Conservation (phyloP, 306 rosid genomes). For the Cucurbita ficifolia region DNA sequence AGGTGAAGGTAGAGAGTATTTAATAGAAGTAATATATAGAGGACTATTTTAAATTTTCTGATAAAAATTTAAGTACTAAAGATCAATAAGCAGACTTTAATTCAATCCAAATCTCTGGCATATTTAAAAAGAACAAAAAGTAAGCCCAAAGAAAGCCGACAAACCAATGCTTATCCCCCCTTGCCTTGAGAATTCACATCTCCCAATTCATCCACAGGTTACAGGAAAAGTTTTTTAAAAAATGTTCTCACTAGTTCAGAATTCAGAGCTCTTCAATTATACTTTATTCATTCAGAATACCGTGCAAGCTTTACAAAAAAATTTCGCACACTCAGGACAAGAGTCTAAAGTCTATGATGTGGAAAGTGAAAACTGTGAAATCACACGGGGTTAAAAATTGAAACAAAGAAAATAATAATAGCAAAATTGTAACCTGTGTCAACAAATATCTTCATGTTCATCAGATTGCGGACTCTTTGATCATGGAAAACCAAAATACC, state of each 20-base stretch:
- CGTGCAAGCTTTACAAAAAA: neutral
- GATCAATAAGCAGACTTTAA: neutral
- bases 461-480: constrained; percentile 72
- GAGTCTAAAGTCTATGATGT: neutral
- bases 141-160: neutral
- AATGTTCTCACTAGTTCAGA: neutral
- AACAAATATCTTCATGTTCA: constrained; percentile 97
- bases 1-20: neutral
- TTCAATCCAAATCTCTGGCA: neutral
- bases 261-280: neutral
- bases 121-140: neutral
- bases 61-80: neutral
- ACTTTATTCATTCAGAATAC: neutral
- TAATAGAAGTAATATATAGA: neutral
- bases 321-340: neutral
- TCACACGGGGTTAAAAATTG: neutral
- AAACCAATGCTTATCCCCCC: neutral
- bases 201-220: neutral
- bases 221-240: neutral
- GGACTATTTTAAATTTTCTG: neutral
- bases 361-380: neutral
- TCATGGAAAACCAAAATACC: constrained; percentile 98
- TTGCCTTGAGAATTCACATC: neutral
- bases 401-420: neutral
- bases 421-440: constrained; percentile 53